Evolutionary conservation across 2,329 filamentous ascomycete genomes (phyloP).

Genomic region (Fusarium succisae): DNA sequence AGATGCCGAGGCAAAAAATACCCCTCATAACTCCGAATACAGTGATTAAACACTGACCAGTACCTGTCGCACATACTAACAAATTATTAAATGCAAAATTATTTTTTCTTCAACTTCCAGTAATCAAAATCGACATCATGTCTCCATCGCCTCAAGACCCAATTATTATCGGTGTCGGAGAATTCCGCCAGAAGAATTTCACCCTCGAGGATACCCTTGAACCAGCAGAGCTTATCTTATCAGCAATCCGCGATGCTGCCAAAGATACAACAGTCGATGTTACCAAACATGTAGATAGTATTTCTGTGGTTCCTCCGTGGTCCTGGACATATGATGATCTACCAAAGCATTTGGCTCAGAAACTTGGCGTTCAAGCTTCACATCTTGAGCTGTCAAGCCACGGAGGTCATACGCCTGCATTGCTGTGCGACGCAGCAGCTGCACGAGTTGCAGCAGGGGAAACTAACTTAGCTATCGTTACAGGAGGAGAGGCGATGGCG

Average conservation of each 20-base stretch:
- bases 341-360: constrained; percentile 61
- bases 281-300: constrained; percentile 57
- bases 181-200: constrained; percentile 67
- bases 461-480: constrained; percentile 65
- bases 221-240: constrained; percentile 66
- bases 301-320: constrained; percentile 70
- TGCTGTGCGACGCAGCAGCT: constrained; percentile 71
- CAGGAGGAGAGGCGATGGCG: constrained; percentile 72
- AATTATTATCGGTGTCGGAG: constrained; percentile 70
- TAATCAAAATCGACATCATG: background rate
- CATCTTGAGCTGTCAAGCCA: constrained; percentile 64
- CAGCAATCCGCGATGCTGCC: constrained; percentile 62
- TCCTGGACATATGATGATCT: constrained; percentile 72
- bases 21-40: background rate
- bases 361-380: constrained; percentile 57
- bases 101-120: background rate
- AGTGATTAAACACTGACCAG: background rate
- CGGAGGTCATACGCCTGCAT: constrained; percentile 70
- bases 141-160: constrained; percentile 45
- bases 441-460: constrained; percentile 63
- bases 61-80: too few species aligned
- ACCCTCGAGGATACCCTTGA: constrained; percentile 60
- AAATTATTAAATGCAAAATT: background rate
- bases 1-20: background rate
- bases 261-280: constrained; percentile 51